Percentiles rank a stretch among this genome's conserved stretches.
Conservation (phyloP, 257 asterid species). For the Gentiana dahurica region DNA sequence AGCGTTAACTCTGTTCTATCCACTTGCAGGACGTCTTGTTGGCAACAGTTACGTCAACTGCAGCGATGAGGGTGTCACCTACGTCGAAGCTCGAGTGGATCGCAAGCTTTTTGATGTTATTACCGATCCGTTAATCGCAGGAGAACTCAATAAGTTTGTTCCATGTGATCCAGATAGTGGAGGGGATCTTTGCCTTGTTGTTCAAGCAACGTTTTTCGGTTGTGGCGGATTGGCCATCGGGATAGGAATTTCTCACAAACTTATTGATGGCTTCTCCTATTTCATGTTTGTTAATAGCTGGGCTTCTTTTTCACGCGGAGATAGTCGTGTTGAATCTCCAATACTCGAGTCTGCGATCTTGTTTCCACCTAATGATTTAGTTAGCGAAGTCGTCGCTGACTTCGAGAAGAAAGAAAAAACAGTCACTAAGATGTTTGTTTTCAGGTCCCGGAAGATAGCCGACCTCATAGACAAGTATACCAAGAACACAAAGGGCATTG, state of each 20-base stretch:
- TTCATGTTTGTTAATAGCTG: no score
- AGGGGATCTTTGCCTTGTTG: constrained; percentile 5
- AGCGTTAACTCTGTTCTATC: constrained; percentile 17
- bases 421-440: constrained; percentile 14
- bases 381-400: neutral
- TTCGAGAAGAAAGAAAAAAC: constrained; percentile 5
- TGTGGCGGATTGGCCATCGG: constrained; percentile 26
- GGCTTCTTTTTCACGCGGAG: no score
- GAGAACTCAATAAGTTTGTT: neutral
- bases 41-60: constrained; percentile 16
- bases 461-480: constrained; percentile 1
- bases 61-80: constrained; percentile 24
- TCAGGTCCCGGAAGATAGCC: constrained; percentile 12
- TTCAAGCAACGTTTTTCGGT: constrained; percentile 18
- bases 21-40: constrained; percentile 23
- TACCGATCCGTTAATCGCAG: no score
- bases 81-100: constrained; percentile 20
- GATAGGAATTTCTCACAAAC: constrained; percentile 15
- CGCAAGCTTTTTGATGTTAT: constrained; percentile 1
- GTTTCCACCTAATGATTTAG: no score
- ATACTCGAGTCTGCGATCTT: no score
- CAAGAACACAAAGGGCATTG: neutral
- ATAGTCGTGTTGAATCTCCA: no score
- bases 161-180: neutral
- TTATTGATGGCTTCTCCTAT: neutral